These are phyloP conservation scores for Persicaria maculosa DNA, from an alignment of 148 eudicot species.

Conservation along the genomic window DNA sequence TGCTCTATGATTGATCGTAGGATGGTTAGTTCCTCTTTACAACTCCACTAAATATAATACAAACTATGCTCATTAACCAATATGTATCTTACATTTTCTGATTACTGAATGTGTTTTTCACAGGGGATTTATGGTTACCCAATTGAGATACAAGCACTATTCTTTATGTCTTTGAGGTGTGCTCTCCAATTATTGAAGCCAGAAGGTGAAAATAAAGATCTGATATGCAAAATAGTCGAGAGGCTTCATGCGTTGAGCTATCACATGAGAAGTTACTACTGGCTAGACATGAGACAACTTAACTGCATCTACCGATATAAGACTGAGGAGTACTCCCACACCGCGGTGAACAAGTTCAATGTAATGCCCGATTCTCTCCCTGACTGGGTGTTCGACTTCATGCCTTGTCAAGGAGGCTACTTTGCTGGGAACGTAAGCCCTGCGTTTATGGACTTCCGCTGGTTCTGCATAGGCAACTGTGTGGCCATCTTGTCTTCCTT, in stretches of 20 bases:
- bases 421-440: constrained; percentile 84
- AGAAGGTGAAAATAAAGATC: constrained; percentile 43
- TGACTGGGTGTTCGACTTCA: constrained; percentile 85
- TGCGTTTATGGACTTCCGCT: constrained; percentile 75
- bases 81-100: not conserved
- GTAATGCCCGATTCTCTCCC: constrained; percentile 62
- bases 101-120: not conserved
- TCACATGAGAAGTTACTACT: constrained; percentile 54
- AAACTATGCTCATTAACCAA: not conserved
- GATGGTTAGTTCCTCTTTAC: constrained; percentile 33
- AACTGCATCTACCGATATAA: constrained; percentile 48
- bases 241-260: constrained; percentile 52
- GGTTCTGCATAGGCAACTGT: constrained; percentile 89
- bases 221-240: constrained; percentile 33
- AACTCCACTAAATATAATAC: not conserved
- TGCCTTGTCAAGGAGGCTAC: constrained; percentile 74
- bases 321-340: constrained; percentile 58
- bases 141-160: constrained; percentile 43
- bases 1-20: constrained; percentile 62
- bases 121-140: constrained; percentile 48
- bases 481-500: constrained; percentile 67
- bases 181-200: constrained; percentile 42
- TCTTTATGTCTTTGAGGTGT: constrained; percentile 53
- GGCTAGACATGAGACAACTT: constrained; percentile 54
- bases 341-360: constrained; percentile 74